phyloP scores from a whole-genome alignment of 306 rosid species.

The Inga oerstediana region DNA sequence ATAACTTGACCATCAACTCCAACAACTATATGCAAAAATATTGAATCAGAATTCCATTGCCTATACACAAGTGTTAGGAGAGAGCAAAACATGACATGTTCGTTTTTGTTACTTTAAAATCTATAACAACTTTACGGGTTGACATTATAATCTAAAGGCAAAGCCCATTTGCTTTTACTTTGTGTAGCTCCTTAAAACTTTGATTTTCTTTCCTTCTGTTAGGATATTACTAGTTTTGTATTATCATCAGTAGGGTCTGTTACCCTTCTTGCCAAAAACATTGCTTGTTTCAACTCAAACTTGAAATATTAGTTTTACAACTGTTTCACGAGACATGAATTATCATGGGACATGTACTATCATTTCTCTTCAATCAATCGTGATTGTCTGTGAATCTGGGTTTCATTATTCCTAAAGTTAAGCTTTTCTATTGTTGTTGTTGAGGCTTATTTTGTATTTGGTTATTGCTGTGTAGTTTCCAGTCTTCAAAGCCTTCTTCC shows the following conservation, averaged over 20 bases:
- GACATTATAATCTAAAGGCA: slow-evolving; percentile 25
- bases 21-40: neutral
- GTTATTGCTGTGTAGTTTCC: too few relatives aligned
- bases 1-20: neutral
- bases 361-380: too few relatives aligned
- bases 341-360: too few relatives aligned
- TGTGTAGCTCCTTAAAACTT: neutral
- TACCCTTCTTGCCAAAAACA: neutral
- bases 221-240: neutral
- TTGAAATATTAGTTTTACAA: too few relatives aligned
- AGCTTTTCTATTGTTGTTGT: too few relatives aligned
- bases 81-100: neutral
- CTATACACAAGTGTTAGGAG: slow-evolving; percentile 1
- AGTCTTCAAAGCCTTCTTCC: too few relatives aligned
- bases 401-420: too few relatives aligned
- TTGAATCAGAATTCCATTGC: neutral
- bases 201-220: slow-evolving; percentile 25
- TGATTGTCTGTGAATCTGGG: too few relatives aligned
- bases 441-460: too few relatives aligned
- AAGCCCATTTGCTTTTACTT: neutral
- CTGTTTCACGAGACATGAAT: too few relatives aligned
- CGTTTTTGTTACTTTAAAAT: neutral
- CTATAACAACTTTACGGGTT: neutral
- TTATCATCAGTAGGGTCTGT: neutral
- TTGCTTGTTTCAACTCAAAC: too few relatives aligned